Percentiles rank a stretch among this genome's conserved stretches.
These are phyloP conservation scores for Pontederia paniculata DNA, from an alignment of 176 grass and related monocot genomes.

Conservation along the genomic window DNA sequence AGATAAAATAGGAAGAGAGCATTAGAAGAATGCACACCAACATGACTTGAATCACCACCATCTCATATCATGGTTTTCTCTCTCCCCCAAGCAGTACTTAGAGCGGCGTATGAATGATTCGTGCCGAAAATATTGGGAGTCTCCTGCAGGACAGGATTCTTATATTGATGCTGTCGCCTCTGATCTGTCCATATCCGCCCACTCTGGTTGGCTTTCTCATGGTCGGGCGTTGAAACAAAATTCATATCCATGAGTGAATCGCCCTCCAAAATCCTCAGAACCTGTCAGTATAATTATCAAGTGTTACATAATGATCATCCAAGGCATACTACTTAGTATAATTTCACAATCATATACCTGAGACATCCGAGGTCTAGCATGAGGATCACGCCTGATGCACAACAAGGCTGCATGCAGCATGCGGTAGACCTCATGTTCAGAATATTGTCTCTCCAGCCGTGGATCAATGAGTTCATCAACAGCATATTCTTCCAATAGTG, in stretches of 20 bases:
- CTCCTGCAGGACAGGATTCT: slow-evolving; percentile 11
- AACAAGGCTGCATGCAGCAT: slow-evolving; percentile 93
- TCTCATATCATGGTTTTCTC: too few species aligned
- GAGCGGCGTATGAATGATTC: too few species aligned
- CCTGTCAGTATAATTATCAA: slow-evolving; percentile 13
- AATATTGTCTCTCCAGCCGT: slow-evolving; percentile 30
- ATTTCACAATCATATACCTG: slow-evolving; percentile 23
- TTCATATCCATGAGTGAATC: slow-evolving; percentile 66
- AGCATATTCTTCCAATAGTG: slow-evolving; percentile 5
- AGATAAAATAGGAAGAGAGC: too few species aligned
- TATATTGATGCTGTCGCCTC: slow-evolving; percentile 36
- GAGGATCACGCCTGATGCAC: slow-evolving; percentile 82
- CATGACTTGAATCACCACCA: too few species aligned
- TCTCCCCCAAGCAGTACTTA: too few species aligned
- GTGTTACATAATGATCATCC: neutral
- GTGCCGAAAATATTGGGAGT: too few species aligned
- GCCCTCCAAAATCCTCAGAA: slow-evolving; percentile 90
- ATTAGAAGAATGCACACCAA: too few species aligned
- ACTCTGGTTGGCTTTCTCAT: slow-evolving; percentile 62
- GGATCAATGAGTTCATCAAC: slow-evolving; percentile 3
- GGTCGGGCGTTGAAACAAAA: slow-evolving; percentile 48
- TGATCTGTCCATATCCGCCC: slow-evolving; percentile 44
- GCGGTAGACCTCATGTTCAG: slow-evolving; percentile 62
- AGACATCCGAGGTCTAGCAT: slow-evolving; percentile 95
- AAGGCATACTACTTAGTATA: neutral